Evolutionary conservation across 2,329 filamentous ascomycete genomes (phyloP), one percentile per base, ranked within the genome.

Genomic region (Leptographium wingfieldii): DNA sequence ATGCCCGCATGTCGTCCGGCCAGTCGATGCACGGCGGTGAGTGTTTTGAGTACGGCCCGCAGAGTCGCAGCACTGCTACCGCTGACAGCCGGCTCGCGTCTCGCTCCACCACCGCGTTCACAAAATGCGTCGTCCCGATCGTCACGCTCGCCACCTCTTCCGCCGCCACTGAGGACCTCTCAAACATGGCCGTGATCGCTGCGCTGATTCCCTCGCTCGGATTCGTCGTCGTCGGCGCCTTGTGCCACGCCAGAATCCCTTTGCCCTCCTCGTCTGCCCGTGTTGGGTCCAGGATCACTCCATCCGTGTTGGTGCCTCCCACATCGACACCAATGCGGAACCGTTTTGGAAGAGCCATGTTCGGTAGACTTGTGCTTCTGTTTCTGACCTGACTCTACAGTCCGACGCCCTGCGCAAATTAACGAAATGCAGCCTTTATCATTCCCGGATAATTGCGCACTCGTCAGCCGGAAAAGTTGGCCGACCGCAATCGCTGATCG

Each of bases 21-120:
- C 78, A 83, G 68, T 83, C 80, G 3, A 78, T 71, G 58, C 77
- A 80, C 0, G 78, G 77, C 6, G 76, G 75, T 0, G 73, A 73
- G 56, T 80, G 74, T 60, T 78, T 76, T 3, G 77, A 76, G 62
- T 80, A 83, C 0, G 78, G 77, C 0, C 80, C 78, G 14, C 49
- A 70, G 4, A 73, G 66, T 11, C 70, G 67, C 27, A 73, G 60
- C 25, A 72, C 67, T 5, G 69, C 70, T 10, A 72, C 70, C n/a
- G 60, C 63, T 5, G 63, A 63, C 2, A 72, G 64, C 3, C 63
- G 54, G 5, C 58, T 53, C 9, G 66, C 60, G 54, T 67, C 66
- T 14, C 59, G 57, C 60, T 67, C 65, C 6, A 67, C 59, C 43
- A 67, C 62, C 27, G 61, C 61, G 53, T 67, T 67, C 60, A 67